Percentiles rank a stretch among this genome's conserved stretches.
Evolutionary conservation across 2,329 filamentous ascomycete genomes (phyloP).

Genomic region (Dothistroma pini): DNA sequence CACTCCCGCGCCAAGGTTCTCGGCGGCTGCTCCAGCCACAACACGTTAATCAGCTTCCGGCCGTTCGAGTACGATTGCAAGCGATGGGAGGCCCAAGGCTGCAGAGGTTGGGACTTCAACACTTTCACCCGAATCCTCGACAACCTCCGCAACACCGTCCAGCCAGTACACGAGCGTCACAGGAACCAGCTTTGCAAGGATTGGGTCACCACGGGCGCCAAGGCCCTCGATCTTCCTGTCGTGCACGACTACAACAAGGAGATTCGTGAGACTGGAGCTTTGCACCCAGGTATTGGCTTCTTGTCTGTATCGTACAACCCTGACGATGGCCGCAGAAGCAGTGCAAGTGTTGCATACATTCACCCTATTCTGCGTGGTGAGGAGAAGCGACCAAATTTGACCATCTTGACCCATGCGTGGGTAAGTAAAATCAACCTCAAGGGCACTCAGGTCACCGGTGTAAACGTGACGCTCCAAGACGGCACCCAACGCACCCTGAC

Average conservation of each 20-base stretch:
- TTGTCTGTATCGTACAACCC: constrained; percentile 91
- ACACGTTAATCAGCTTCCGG: constrained; percentile 88
- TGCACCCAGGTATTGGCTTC: constrained; percentile 79
- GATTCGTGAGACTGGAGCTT: constrained; percentile 67
- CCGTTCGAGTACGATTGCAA: constrained; percentile 86
- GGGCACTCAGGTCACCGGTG: constrained; percentile 66
- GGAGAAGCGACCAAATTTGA: constrained; percentile 78
- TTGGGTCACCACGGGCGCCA: constrained; percentile 79
- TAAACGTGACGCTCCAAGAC: constrained; percentile 64
- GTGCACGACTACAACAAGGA: constrained; percentile 83
- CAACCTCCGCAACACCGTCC: constrained; percentile 83
- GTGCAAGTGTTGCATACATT: constrained; percentile 86
- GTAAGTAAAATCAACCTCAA: constrained; percentile 75
- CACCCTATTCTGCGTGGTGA: constrained; percentile 83
- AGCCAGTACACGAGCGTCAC: constrained; percentile 80
- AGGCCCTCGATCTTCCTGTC: constrained; percentile 73
- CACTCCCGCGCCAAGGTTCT: constrained; percentile 91
- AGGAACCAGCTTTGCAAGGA: constrained; percentile 88
- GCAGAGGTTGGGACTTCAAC: constrained; percentile 81
- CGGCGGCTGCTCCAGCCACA: constrained; percentile 89
- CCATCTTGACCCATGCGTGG: constrained; percentile 82
- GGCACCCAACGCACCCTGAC: constrained; percentile 54
- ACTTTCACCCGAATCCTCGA: constrained; percentile 77
- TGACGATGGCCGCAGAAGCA: constrained; percentile 77
- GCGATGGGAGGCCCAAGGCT: constrained; percentile 77